Evolutionary conservation across 805 yeast genomes (phyloP).

Genomic region (Candida xiaguanensis): DNA sequence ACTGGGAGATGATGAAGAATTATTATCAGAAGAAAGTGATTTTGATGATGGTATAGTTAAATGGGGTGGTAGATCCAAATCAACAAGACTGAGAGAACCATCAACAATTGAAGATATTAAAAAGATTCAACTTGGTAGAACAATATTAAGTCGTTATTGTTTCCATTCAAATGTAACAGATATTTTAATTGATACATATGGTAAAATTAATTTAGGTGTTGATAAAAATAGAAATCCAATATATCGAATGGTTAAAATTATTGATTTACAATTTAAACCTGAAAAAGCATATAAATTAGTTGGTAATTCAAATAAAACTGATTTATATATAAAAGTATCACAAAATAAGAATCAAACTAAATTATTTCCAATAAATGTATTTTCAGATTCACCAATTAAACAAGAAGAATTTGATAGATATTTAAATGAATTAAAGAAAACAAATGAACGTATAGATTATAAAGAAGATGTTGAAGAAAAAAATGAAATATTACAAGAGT

Average conservation of each 20-base stretch:
- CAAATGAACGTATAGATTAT: conserved; percentile 57
- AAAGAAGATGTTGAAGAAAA: conserved; percentile 63
- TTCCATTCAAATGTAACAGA: conserved; percentile 79
- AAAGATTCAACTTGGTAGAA: conserved; percentile 71
- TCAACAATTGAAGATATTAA: conserved; percentile 66
- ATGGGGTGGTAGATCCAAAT: conserved; percentile 25
- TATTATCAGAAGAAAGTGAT: conserved; percentile 26
- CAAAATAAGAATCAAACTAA: conserved; percentile 75
- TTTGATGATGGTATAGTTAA: conserved; percentile 30
- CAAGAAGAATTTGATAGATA: conserved; percentile 73
- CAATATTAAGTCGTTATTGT: conserved; percentile 68
- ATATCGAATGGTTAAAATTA: conserved; percentile 82
- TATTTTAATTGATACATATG: conserved; percentile 69
- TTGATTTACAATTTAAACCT: conserved; percentile 49
- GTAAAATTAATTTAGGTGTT: conserved; percentile 76
- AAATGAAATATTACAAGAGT: conserved; percentile 54
- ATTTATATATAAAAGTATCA: conserved; percentile 63
- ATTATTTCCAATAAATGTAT: conserved; percentile 69
- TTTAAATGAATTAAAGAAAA: conserved; percentile 54
- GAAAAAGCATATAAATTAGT: conserved; percentile 41
- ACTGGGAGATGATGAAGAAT: conserved; percentile 39
- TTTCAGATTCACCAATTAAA: conserved; percentile 74
- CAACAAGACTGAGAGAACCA: conserved; percentile 26
- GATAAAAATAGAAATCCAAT: conserved; percentile 58
- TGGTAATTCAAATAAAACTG: conserved; percentile 35